phyloP scores from a whole-genome alignment of 805 yeast genomes.

The Saturnispora mendoncae region DNA sequence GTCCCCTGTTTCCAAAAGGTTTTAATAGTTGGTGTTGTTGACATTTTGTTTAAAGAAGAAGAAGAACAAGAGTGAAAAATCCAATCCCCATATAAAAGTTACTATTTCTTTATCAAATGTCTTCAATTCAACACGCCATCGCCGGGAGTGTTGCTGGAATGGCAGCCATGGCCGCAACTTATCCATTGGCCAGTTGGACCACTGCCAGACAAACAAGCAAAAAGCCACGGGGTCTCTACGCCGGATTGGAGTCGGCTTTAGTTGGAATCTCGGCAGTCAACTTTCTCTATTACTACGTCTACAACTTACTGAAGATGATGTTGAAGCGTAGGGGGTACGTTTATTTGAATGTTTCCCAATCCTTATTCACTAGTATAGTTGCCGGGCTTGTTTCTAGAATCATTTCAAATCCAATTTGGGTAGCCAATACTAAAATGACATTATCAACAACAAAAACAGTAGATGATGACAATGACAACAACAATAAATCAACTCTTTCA shows the following conservation, averaged over 20 bases:
- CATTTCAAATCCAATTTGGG: conserved; percentile 88
- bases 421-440: conserved; percentile 84
- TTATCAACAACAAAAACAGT: conserved; percentile 31
- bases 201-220: conserved; percentile 84
- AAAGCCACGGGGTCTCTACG: conserved; percentile 62
- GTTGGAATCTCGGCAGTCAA: conserved; percentile 82
- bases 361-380: conserved; percentile 69
- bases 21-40: conserved; percentile 21
- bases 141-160: conserved; percentile 95
- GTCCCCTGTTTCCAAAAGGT: conserved; percentile 28
- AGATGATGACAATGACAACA: conserved; percentile 14
- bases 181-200: conserved; percentile 80
- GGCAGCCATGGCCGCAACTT: conserved; percentile 75
- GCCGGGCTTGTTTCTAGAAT: conserved; percentile 83
- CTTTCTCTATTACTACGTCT: conserved; percentile 84
- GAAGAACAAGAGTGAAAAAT: not conserved
- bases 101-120: too few relatives aligned
- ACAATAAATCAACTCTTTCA: conserved; percentile 39
- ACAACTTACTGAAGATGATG: conserved; percentile 49
- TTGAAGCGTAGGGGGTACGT: conserved; percentile 17
- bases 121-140: conserved; percentile 53
- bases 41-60: conserved; percentile 10
- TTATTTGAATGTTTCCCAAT: conserved; percentile 53
- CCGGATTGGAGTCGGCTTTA: conserved; percentile 83
- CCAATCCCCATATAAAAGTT: too few relatives aligned